Conservation (phyloP, 179 eudicot genomes). For the Beta corolliflora region DNA sequence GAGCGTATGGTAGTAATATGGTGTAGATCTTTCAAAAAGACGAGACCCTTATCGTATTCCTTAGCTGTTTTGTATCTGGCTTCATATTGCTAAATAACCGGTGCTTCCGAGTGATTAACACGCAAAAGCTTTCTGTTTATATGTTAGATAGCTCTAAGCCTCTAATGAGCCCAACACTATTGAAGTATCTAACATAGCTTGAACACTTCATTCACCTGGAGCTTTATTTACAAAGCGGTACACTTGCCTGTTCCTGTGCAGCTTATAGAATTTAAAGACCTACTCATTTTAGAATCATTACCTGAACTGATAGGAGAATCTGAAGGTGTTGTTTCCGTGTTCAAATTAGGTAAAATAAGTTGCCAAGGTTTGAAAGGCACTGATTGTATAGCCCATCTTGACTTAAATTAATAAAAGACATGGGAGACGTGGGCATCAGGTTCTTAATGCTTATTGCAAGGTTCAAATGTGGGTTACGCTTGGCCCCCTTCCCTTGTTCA, state of each 20-base stretch:
- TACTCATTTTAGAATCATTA: background rate
- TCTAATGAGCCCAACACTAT: background rate
- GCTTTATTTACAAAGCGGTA: background rate
- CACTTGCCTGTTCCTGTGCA: slow-evolving; percentile 13
- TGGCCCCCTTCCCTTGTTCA: background rate
- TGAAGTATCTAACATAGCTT: background rate
- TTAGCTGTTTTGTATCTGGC: slow-evolving; percentile 64
- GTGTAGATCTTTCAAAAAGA: slow-evolving; percentile 60
- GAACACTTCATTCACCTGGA: background rate
- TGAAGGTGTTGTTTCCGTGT: background rate
- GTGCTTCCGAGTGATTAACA: slow-evolving; percentile 54
- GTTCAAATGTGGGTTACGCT: background rate
- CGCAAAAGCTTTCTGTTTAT: background rate
- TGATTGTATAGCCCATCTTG: background rate
- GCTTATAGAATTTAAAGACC: background rate
- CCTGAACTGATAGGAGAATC: background rate
- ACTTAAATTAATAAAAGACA: background rate
- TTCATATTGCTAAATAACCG: slow-evolving; percentile 74
- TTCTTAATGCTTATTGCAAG: background rate
- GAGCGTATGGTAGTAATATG: slow-evolving; percentile 65
- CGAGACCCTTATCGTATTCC: slow-evolving; percentile 63
- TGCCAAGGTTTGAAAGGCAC: background rate
- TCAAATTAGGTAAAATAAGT: background rate
- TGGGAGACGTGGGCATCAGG: background rate
- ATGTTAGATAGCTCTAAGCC: background rate